Evolutionary conservation across 2,329 filamentous ascomycete genomes (phyloP), one percentile per base, ranked within the genome.

Genomic region (Chaetothyriales sp.): DNA sequence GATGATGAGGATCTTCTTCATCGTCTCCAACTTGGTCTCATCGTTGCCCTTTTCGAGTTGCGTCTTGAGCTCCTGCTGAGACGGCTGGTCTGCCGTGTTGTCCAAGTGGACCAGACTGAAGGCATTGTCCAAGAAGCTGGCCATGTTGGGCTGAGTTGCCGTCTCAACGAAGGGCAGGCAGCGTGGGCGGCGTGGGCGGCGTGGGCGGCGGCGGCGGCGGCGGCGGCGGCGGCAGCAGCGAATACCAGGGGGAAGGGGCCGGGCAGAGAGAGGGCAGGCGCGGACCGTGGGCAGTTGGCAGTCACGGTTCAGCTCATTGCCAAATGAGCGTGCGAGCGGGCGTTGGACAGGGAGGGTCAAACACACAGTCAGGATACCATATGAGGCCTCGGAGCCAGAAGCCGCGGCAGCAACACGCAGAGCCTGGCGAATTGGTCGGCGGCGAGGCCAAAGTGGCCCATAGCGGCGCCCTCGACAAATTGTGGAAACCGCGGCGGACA

Each of bases 61-160:
- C 63, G 82, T 88, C 71, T 88, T 89, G 71, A 98, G 78, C 69
- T 98, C 92, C 66, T 89, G 87, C 70, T 92, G 76, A 57, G 85
- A 82, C 53, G 92, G 90, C 64, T 94, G 83, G 69, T 97, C 92
- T 61, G 89, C 86, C 57, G 88, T 80, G 77, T 95, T 97, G 80
- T 98, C 92, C 79, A 92, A 83, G 71, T 95, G 89, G 72, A 98
- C 88, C 73, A 98, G 74, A 72, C 88, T 95, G 78, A 97, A 98
- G 60, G 92, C 80, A 70, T 86, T 85, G 69, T 98, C 92, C 58
- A 97, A 80, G 70, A 94, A 97, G 62, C 85, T 85, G 73, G 90
- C 85, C 90, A 97, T 98, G 71, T 62, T 85, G 45, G 45, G 52
- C 49, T 29, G 37, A 13, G 18, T 20, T 20, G n/a, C 22, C 19